phyloP scores from a whole-genome alignment of 371 early-diverging fungal species.

The Saksenaea vasiformis region DNA sequence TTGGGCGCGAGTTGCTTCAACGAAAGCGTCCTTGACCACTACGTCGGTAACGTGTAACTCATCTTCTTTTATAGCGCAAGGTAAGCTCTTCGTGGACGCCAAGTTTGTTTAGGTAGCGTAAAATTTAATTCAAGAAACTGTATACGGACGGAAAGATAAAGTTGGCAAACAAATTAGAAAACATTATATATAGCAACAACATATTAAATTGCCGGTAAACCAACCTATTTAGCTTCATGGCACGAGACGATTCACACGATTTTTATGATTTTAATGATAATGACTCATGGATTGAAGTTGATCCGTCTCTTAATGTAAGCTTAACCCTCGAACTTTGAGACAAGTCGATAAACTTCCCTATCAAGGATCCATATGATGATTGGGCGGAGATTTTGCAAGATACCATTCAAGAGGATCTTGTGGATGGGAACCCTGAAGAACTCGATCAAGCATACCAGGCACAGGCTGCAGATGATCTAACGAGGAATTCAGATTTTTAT shows the following conservation, averaged over 20 bases:
- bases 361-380: neutral
- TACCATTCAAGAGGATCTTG: neutral
- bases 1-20: too few relatives aligned
- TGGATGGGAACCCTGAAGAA: neutral
- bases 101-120: neutral
- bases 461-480: neutral
- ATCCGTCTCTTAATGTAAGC: neutral
- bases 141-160: constrained; percentile 2
- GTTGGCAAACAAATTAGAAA: neutral
- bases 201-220: neutral
- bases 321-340: neutral
- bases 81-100: neutral
- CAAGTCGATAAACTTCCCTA: too few relatives aligned
- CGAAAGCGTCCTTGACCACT: neutral
- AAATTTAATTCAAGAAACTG: neutral
- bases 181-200: neutral
- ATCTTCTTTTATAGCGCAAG: too few relatives aligned
- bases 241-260: neutral
- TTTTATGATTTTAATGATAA: neutral
- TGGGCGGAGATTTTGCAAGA: neutral
- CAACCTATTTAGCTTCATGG: neutral
- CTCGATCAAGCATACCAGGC: neutral
- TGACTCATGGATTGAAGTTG: neutral
- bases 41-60: neutral
- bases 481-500: neutral